phyloP scores from a whole-genome alignment of 768 basidiomycete genomes.

The Pulveroboletus sp. region DNA sequence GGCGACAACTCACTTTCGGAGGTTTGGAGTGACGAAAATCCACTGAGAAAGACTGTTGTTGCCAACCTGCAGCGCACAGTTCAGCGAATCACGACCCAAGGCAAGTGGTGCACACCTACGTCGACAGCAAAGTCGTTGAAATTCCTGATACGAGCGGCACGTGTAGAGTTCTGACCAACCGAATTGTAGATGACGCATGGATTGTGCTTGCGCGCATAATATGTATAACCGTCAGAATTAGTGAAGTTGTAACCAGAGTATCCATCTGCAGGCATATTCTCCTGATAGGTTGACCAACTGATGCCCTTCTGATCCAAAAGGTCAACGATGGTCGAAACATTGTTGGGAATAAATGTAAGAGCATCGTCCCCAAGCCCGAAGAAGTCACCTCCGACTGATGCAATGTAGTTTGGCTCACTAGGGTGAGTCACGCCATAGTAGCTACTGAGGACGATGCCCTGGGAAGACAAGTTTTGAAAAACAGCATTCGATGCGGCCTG shows the following conservation, averaged over 20 bases:
- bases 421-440: slow-evolving; percentile 51
- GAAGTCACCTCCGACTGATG: slow-evolving; percentile 49
- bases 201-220: slow-evolving; percentile 54
- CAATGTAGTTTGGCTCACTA: slow-evolving; percentile 58
- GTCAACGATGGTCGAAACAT: slow-evolving; percentile 57
- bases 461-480: slow-evolving; percentile 38
- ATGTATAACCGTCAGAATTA: slow-evolving; percentile 36
- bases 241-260: slow-evolving; percentile 38
- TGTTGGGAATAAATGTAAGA: slow-evolving; percentile 32
- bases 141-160: slow-evolving; percentile 45
- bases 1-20: slow-evolving; percentile 24
- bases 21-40: slow-evolving; percentile 59
- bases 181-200: slow-evolving; percentile 50
- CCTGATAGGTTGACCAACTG: slow-evolving; percentile 59
- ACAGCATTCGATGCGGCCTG: slow-evolving; percentile 24
- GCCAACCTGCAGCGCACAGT: slow-evolving; percentile 20
- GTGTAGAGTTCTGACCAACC: slow-evolving; percentile 39
- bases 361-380: slow-evolving; percentile 46
- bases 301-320: slow-evolving; percentile 53
- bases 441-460: slow-evolving; percentile 46
- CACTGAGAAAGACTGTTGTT: slow-evolving; percentile 51
- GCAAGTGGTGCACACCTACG: slow-evolving; percentile 19
- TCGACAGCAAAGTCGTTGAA: slow-evolving; percentile 62
- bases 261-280: slow-evolving; percentile 50
- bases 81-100: not conserved